Evolutionary conservation across 495 filamentous ascomycete species (phyloP).

Genomic region (Aspergillus baeticus): DNA sequence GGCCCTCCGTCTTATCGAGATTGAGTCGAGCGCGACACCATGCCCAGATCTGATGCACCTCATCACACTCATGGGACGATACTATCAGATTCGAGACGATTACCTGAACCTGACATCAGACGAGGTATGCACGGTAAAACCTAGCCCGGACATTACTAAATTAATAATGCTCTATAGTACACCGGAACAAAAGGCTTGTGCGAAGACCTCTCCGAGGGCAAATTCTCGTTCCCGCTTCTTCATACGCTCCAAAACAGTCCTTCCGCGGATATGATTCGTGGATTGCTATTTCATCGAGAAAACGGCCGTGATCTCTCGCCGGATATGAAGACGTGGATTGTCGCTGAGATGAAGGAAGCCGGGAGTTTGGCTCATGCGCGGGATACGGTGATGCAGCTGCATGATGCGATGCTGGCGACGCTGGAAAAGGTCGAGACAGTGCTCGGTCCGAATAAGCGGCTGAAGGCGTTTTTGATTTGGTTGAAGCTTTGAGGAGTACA

Average conservation of each 20-base stretch:
- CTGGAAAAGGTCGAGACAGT: neutral
- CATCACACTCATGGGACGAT: too few species aligned
- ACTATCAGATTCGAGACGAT: conserved; percentile 34
- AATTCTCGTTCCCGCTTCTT: conserved; percentile 15
- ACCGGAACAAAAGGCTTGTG: conserved; percentile 15
- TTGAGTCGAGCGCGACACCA: too few species aligned
- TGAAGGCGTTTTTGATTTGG: neutral
- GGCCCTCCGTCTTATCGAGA: too few species aligned
- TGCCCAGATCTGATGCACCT: too few species aligned
- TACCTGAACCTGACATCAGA: conserved; percentile 30
- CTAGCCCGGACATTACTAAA: neutral
- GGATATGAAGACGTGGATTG: neutral
- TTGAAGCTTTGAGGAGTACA: neutral
- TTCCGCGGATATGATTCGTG: neutral
- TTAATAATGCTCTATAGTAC: conserved; percentile 6
- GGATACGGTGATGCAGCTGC: neutral
- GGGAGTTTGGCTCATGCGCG: neutral
- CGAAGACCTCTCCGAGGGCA: conserved; percentile 16
- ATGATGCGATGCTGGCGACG: neutral
- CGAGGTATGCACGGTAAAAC: too few species aligned
- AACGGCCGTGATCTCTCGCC: neutral
- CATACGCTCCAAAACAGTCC: neutral
- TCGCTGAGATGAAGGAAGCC: neutral
- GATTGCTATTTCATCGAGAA: neutral
- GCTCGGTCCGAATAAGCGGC: neutral